phyloP scores from a whole-genome alignment of 495 filamentous ascomycete genomes.

The Trypethelium eluteriae region DNA sequence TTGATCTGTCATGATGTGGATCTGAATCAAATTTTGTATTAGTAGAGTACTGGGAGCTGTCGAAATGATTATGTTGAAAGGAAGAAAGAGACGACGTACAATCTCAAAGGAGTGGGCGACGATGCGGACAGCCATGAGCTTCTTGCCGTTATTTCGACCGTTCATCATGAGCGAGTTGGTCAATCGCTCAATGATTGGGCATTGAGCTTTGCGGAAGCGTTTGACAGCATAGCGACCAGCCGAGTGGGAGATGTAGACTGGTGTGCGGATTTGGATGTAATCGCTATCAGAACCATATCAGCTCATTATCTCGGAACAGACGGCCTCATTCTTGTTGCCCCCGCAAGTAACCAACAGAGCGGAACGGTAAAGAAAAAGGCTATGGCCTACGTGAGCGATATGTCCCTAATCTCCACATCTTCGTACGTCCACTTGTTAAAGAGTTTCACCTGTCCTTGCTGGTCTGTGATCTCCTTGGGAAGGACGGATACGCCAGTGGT shows the following conservation, averaged over 20 bases:
- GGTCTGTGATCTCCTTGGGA: slow-evolving; percentile 85
- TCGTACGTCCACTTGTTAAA: slow-evolving; percentile 98
- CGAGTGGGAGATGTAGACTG: slow-evolving; percentile 97
- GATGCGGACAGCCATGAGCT: slow-evolving; percentile 99
- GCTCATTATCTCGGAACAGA: not conserved
- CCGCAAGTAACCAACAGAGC: not conserved
- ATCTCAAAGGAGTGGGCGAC: slow-evolving; percentile 99
- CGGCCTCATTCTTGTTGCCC: slow-evolving; percentile 25
- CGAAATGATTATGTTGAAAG: not conserved
- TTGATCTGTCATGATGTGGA: slow-evolving; percentile 99
- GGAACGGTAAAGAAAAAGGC: not conserved
- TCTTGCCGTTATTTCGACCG: slow-evolving; percentile 99
- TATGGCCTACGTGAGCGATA: slow-evolving; percentile 89
- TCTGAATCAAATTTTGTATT: slow-evolving; percentile 45
- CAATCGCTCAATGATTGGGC: slow-evolving; percentile 99
- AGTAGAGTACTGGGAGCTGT: not conserved
- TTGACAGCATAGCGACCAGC: slow-evolving; percentile 98
- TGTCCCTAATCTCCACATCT: slow-evolving; percentile 98
- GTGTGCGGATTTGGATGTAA: slow-evolving; percentile 98
- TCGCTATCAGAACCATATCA: slow-evolving; percentile 52
- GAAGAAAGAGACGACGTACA: slow-evolving; percentile 51
- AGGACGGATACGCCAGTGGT: slow-evolving; percentile 67
- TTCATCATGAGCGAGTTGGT: slow-evolving; percentile 99
- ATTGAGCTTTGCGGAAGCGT: slow-evolving; percentile 99
- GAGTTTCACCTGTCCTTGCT: slow-evolving; percentile 91